Conservation (phyloP, 2,329 filamentous ascomycete species). For the Davidsoniella eucalypti region DNA sequence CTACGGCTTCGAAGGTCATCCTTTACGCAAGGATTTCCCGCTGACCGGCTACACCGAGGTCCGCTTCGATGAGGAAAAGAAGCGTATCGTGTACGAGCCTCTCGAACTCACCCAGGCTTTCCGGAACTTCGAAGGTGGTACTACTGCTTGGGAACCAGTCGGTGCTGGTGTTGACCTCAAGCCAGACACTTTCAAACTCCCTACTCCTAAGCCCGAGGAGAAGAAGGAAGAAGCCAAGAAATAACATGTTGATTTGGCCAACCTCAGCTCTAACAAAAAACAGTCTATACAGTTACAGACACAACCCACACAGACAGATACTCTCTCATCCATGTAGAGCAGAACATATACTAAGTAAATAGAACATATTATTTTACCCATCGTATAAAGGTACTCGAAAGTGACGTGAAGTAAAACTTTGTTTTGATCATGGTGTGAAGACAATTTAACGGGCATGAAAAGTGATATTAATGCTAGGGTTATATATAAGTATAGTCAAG, state of each 20-base stretch:
- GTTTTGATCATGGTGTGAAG: too few relatives aligned
- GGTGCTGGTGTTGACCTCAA: constrained; percentile 57
- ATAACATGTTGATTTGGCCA: constrained; percentile 28
- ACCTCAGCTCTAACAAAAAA: too few relatives aligned
- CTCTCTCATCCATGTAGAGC: not conserved
- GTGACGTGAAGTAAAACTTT: too few relatives aligned
- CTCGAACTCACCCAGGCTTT: constrained; percentile 96
- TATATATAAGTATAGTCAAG: too few relatives aligned
- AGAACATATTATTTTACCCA: not conserved
- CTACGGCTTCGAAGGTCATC: constrained; percentile 97
- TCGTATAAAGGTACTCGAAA: too few relatives aligned
- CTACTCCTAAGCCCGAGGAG: constrained; percentile 86
- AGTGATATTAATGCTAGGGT: too few relatives aligned
- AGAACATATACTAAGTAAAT: constrained; percentile 6
- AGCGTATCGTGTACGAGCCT: constrained; percentile 95
- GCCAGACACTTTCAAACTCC: constrained; percentile 82
- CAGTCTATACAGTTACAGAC: constrained; percentile 4
- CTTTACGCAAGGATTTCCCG: constrained; percentile 93
- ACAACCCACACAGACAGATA: constrained; percentile 1
- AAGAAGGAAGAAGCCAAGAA: constrained; percentile 88
- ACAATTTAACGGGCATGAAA: too few relatives aligned
- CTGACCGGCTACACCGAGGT: constrained; percentile 97
- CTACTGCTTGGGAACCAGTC: constrained; percentile 51
- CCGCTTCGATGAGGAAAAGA: constrained; percentile 98
- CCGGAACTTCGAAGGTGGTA: constrained; percentile 91